phyloP scores from a whole-genome alignment of 768 basidiomycete genomes.

The Lactarius quietus region DNA sequence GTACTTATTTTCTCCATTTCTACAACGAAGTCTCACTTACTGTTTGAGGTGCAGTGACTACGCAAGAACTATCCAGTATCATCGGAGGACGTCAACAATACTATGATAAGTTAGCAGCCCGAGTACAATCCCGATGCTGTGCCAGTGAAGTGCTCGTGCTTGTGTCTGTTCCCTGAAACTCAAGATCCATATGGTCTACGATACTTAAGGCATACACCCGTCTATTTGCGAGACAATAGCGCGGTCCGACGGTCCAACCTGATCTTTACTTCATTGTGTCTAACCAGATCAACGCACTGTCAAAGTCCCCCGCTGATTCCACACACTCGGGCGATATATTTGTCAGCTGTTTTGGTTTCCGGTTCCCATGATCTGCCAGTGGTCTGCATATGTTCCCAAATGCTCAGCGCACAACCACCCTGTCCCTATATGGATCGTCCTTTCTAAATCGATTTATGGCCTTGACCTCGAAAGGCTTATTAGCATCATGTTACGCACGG shows the following conservation, averaged over 20 bases:
- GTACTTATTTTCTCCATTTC: no score
- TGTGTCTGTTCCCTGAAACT: background rate
- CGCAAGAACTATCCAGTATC: background rate
- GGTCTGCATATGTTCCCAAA: background rate
- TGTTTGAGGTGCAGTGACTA: no score
- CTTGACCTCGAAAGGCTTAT: background rate
- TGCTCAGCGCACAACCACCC: no score
- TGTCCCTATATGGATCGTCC: background rate
- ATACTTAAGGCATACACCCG: background rate
- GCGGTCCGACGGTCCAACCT: background rate
- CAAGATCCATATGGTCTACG: background rate
- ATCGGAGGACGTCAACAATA: no score
- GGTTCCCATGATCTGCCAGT: background rate
- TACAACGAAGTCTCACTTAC: background rate
- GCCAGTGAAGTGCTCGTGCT: background rate
- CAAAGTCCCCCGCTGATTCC: background rate
- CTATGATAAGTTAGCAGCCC: no score
- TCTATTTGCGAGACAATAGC: background rate
- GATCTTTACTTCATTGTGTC: background rate
- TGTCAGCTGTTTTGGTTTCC: background rate
- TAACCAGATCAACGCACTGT: background rate
- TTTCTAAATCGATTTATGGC: background rate
- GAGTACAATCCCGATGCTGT: background rate
- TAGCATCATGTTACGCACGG: background rate
- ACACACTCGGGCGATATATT: background rate